Base-by-base conservation (phyloP, 495 filamentous ascomycete species). In the Penicillium soppii region DNA sequence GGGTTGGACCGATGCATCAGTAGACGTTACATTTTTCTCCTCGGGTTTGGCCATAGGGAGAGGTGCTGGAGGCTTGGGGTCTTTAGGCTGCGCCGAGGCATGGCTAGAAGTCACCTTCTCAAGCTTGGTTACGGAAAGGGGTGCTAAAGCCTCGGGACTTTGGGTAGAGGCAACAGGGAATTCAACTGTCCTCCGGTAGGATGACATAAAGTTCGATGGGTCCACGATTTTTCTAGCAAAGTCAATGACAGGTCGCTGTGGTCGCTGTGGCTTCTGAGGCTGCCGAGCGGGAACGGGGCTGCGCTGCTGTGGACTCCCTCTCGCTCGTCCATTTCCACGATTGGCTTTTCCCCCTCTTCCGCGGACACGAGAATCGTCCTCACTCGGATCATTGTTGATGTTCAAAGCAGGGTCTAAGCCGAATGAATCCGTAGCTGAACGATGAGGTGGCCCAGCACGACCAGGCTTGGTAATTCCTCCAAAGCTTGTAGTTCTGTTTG, bases 341-440 rank as follows among this genome's bases (percentile, higher is more conserved):
- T 16, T n/a, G 12, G 30, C 21, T 8, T 22, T 17, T 22, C 23
- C 23, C n/a, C 46, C 32, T 29, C 40, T 37, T 23, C 41, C 49
- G 19, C 32, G 21, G 19, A 16, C 41, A 5, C 25, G 33, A 12
- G 39, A 10, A 20, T 41, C 47, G 6, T n/a, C 33, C 17, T 30
- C 42, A 7, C 3, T 12, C 7, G 29, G 29, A 32, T 29, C 40
- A 8, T 56, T 65, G 21, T 65, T 61, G 17, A 20, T 35, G 19
- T 62, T 61, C 4, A 70, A 43, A 0, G 67, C 62, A 37, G 65
- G 62, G 33, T 66, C 59, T 8, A 56, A 42, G 15, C 53, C 27
- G 33, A 45, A 23, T 13, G 8, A 41, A n/a, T 40, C 19, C 19
- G 38, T 23, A 6, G 16, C 20, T 2, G 47, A 41, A 4, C 38